Conservation (phyloP, 176 grass and related monocot species). For the Aegilops sharonensis region DNA sequence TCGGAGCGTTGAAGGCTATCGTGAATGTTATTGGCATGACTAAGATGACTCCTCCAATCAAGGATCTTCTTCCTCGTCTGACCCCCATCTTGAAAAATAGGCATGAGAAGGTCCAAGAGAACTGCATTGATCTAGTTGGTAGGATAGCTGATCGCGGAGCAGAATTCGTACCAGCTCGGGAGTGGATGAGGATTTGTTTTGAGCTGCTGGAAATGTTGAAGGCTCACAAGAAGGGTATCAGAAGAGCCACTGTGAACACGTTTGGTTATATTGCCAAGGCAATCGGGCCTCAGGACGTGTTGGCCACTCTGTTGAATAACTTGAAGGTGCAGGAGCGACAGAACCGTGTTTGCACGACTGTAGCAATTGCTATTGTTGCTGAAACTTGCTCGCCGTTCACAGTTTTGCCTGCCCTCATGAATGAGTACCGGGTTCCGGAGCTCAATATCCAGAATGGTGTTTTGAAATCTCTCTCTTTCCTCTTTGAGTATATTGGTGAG, state of each 20-base stretch:
- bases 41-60: conserved; percentile 96
- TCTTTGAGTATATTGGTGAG: conserved; percentile 97
- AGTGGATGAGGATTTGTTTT: conserved; percentile 99
- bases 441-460: conserved; percentile 96
- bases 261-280: conserved; percentile 99
- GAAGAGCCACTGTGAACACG: conserved; percentile 94
- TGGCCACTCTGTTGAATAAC: conserved; percentile 90
- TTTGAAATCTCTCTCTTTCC: conserved; percentile 90
- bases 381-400: conserved; percentile 97
- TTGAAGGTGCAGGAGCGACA: conserved; percentile 93
- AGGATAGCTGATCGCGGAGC: conserved; percentile 94
- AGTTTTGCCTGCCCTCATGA: conserved; percentile 88
- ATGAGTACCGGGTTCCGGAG: conserved; percentile 85
- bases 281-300: conserved; percentile 87
- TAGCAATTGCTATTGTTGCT: conserved; percentile 89
- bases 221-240: conserved; percentile 94
- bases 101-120: conserved; percentile 98
- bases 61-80: conserved; percentile 92
- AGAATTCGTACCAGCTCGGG: conserved; percentile 90
- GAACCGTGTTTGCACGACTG: conserved; percentile 92
- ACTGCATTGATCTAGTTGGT: conserved; percentile 96
- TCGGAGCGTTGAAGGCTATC: conserved; percentile 93
- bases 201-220: conserved; percentile 98
- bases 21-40: conserved; percentile 99
- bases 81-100: conserved; percentile 96